Percentiles rank a stretch among this genome's conserved stretches.
phyloP scores from a whole-genome alignment of 2,329 filamentous ascomycete species.

The Paracorniculantispora psalliotae region DNA sequence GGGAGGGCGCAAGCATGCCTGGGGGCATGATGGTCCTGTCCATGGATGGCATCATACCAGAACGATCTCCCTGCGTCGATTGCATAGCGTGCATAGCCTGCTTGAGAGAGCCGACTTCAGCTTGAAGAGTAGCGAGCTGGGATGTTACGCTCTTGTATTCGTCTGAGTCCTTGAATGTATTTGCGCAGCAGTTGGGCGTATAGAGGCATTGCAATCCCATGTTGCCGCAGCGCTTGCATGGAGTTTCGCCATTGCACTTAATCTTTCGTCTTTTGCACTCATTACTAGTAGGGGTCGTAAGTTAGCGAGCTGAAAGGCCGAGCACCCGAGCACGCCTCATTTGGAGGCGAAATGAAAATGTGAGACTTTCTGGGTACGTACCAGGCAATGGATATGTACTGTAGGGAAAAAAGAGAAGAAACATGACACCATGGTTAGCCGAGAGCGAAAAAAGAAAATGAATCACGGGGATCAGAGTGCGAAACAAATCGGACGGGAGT shows the following conservation, averaged over 20 bases:
- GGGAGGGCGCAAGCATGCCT: constrained; percentile 27
- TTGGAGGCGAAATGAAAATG: constrained; percentile 1
- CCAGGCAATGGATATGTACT: constrained; percentile 61
- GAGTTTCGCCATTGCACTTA: constrained; percentile 67
- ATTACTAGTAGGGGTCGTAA: constrained; percentile 43
- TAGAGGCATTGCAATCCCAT: constrained; percentile 63
- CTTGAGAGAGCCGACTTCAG: constrained; percentile 76
- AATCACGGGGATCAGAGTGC: not conserved
- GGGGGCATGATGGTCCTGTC: constrained; percentile 36
- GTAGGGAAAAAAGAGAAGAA: not conserved
- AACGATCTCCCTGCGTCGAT: constrained; percentile 34
- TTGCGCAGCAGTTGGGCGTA: constrained; percentile 62
- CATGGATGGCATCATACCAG: constrained; percentile 39
- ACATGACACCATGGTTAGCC: not conserved
- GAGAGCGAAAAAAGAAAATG: not conserved
- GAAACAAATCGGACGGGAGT: not conserved
- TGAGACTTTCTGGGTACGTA: constrained; percentile 29
- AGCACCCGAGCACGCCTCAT: not conserved
- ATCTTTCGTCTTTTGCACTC: constrained; percentile 73
- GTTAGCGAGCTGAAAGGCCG: not conserved
- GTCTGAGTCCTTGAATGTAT: constrained; percentile 85
- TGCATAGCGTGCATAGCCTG: constrained; percentile 66
- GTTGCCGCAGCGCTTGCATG: constrained; percentile 64
- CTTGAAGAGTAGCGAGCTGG: constrained; percentile 70
- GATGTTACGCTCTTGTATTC: constrained; percentile 79